Conservation (phyloP, 2,329 filamentous ascomycete genomes). For the Aspergillus eucalypticola region DNA sequence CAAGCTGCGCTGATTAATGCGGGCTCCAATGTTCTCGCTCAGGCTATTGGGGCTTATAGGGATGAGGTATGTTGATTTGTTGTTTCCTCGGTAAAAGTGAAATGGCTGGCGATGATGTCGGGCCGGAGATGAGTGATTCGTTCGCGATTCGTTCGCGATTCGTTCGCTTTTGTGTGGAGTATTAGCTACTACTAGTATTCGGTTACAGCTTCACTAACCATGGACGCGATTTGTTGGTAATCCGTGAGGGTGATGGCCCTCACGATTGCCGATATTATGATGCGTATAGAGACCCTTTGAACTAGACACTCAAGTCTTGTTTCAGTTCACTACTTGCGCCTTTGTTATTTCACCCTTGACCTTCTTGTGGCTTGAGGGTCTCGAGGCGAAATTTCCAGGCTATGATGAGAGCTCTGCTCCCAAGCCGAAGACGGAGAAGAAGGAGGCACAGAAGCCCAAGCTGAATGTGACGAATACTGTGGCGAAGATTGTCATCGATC, state of each 20-base stretch:
- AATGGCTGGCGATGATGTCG: neutral
- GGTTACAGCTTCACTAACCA: neutral
- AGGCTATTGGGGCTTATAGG: constrained; percentile 55
- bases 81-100: constrained; percentile 11
- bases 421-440: constrained; percentile 18
- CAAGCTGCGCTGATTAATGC: constrained; percentile 56
- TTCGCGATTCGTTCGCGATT: too few species aligned
- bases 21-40: constrained; percentile 57
- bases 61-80: constrained; percentile 37
- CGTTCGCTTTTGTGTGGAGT: too few species aligned
- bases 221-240: neutral
- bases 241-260: neutral
- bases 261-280: neutral
- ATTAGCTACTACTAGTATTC: neutral
- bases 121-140: neutral
- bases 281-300: constrained; percentile 42
- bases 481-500: constrained; percentile 61
- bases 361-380: constrained; percentile 59
- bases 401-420: constrained; percentile 18
- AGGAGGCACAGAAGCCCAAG: constrained; percentile 18
- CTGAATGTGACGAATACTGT: constrained; percentile 38
- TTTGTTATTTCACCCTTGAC: constrained; percentile 59
- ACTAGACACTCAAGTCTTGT: constrained; percentile 52
- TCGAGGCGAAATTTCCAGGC: constrained; percentile 57
- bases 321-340: constrained; percentile 57